phyloP scores from a whole-genome alignment of 768 basidiomycete genomes.

The Suillus cothurnatus region DNA sequence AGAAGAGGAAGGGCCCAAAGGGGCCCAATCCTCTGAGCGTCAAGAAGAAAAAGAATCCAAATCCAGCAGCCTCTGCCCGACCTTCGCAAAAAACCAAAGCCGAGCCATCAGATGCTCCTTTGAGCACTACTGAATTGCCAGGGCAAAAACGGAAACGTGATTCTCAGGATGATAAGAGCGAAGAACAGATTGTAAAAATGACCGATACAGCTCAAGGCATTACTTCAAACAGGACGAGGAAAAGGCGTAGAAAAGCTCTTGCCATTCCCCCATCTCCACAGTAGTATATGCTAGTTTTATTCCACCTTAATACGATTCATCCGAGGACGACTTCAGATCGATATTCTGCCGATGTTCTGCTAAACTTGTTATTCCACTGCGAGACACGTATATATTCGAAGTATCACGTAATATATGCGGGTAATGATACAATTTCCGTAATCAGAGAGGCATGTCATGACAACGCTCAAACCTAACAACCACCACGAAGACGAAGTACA shows the following conservation, averaged over 20 bases:
- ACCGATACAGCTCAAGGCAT: neutral
- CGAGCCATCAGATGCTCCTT: neutral
- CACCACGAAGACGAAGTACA: constrained; percentile 78
- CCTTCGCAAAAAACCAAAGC: neutral
- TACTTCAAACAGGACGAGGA: constrained; percentile 20
- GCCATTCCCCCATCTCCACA: neutral
- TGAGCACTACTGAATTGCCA: neutral
- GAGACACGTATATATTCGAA: neutral
- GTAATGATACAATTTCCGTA: constrained; percentile 8
- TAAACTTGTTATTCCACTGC: neutral
- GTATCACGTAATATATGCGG: neutral
- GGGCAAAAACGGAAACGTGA: constrained; percentile 25
- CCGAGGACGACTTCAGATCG: neutral
- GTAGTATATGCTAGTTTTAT: neutral
- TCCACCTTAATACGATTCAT: neutral
- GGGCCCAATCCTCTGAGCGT: constrained; percentile 92
- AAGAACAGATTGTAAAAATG: neutral
- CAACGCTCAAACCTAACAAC: constrained; percentile 42
- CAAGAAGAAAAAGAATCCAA: constrained; percentile 83
- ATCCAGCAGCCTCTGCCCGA: constrained; percentile 8
- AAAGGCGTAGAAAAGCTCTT: constrained; percentile 22
- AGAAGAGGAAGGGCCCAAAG: constrained; percentile 71
- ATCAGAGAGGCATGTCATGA: neutral
- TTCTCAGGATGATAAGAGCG: neutral
- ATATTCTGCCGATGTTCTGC: neutral